Conservation (phyloP, 225 moss, liverwort and hornwort genomes). For the Sphagnum tenellum region DNA sequence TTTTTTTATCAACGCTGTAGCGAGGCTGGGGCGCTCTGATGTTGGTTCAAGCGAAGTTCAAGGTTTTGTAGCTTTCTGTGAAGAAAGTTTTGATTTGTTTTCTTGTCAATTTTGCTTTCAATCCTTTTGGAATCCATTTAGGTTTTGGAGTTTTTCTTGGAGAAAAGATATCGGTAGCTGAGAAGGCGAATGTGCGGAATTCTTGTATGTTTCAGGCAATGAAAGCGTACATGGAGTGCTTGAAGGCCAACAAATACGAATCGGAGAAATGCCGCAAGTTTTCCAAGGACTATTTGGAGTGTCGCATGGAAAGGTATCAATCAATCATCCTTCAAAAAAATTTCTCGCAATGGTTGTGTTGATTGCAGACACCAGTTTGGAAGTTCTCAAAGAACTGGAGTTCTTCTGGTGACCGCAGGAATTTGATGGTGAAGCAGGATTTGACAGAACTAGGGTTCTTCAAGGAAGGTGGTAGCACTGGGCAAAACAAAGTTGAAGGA, state of each 20-base stretch:
- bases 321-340: no score
- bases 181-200: not conserved
- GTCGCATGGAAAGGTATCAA: constrained; percentile 77
- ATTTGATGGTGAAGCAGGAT: constrained; percentile 95
- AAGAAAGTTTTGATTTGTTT: not conserved
- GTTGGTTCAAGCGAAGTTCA: no score
- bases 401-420: constrained; percentile 19
- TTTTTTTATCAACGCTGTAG: not conserved
- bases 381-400: not conserved
- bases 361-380: not conserved
- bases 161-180: constrained; percentile 1
- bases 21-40: no score
- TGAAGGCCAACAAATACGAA: constrained; percentile 71
- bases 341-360: not conserved
- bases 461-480: constrained; percentile 32
- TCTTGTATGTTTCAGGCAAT: constrained; percentile 52
- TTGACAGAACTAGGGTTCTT: constrained; percentile 88
- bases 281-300: constrained; percentile 76
- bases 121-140: not conserved
- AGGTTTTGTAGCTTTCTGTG: not conserved
- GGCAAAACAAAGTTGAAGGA: constrained; percentile 9
- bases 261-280: constrained; percentile 77
- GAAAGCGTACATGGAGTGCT: constrained; percentile 84
- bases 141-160: not conserved
- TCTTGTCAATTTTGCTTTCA: not conserved